Evolutionary conservation across 768 basidiomycete genomes (phyloP).

Genomic region (Suillus cothurnatus): DNA sequence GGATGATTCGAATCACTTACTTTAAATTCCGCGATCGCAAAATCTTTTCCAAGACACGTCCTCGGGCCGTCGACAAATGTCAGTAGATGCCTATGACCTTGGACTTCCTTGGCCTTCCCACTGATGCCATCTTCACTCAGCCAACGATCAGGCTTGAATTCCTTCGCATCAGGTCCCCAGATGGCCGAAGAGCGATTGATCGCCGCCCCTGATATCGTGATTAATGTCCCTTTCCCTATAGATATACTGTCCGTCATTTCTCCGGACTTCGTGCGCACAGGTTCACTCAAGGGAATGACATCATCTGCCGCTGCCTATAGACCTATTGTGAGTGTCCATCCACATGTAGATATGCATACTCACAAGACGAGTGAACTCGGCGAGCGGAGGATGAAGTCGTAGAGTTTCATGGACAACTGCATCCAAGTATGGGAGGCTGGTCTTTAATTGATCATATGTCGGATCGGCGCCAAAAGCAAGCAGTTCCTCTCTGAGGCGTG

Average conservation of each 20-base stretch:
- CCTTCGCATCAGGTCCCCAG: neutral
- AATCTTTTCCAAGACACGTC: neutral
- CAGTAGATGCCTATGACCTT: neutral
- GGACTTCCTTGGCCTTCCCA: neutral
- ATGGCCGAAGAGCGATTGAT: neutral
- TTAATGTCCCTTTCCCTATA: neutral
- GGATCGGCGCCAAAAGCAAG: neutral
- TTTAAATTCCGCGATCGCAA: neutral
- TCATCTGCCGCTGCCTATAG: neutral
- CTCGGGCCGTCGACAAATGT: neutral
- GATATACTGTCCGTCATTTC: neutral
- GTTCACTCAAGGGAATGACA: neutral
- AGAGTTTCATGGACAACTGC: neutral
- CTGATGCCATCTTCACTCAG: neutral
- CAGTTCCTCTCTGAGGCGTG: neutral
- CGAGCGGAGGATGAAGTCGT: neutral
- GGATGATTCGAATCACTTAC: neutral
- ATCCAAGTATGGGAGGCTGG: neutral
- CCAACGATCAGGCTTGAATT: neutral
- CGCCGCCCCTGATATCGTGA: neutral
- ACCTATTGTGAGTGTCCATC: neutral
- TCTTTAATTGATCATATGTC: neutral
- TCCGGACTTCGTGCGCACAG: neutral
- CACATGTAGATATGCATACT: neutral
- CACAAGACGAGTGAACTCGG: neutral